A percentile compares a stretch with the other conserved stretches of the same genome.
Conservation (phyloP, 2,329 filamentous ascomycete genomes). For the Colletotrichum agaves region DNA sequence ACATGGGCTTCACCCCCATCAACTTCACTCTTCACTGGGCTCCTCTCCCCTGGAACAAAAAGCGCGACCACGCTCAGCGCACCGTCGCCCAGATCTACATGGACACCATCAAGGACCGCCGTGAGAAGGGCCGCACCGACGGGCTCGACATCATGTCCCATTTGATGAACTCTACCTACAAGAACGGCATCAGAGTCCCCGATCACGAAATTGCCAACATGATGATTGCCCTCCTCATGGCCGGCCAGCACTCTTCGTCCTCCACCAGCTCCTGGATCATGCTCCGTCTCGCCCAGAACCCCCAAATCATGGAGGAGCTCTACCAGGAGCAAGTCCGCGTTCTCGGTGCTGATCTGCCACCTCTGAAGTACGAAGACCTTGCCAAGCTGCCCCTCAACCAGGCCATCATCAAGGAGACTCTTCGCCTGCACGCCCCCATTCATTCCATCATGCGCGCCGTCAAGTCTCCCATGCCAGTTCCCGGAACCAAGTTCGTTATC, state of each 20-base stretch:
- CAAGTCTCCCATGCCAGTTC: constrained; percentile 85
- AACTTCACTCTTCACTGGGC: constrained; percentile 93
- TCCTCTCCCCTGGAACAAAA: constrained; percentile 87
- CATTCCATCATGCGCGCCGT: constrained; percentile 95
- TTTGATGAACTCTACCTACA: constrained; percentile 86
- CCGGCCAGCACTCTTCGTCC: constrained; percentile 88
- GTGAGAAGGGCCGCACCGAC: constrained; percentile 61
- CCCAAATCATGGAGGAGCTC: constrained; percentile 82
- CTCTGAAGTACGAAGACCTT: constrained; percentile 81
- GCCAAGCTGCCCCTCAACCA: constrained; percentile 83
- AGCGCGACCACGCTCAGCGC: constrained; percentile 80
- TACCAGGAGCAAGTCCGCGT: constrained; percentile 82
- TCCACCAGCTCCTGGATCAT: constrained; percentile 88
- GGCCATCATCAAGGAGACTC: constrained; percentile 89
- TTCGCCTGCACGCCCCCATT: constrained; percentile 90
- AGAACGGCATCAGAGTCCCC: constrained; percentile 81
- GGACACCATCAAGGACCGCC: constrained; percentile 81
- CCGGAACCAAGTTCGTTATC: constrained; percentile 84
- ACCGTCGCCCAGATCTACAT: constrained; percentile 86
- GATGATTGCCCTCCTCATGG: constrained; percentile 95
- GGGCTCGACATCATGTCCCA: constrained; percentile 89
- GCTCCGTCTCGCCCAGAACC: constrained; percentile 80
- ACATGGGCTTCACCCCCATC: constrained; percentile 89
- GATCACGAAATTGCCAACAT: constrained; percentile 90
- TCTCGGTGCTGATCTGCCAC: constrained; percentile 79